Percentiles rank a stretch among this genome's conserved stretches.
Conservation (phyloP, 2,329 filamentous ascomycete genomes). For the Curvularia sp. region DNA sequence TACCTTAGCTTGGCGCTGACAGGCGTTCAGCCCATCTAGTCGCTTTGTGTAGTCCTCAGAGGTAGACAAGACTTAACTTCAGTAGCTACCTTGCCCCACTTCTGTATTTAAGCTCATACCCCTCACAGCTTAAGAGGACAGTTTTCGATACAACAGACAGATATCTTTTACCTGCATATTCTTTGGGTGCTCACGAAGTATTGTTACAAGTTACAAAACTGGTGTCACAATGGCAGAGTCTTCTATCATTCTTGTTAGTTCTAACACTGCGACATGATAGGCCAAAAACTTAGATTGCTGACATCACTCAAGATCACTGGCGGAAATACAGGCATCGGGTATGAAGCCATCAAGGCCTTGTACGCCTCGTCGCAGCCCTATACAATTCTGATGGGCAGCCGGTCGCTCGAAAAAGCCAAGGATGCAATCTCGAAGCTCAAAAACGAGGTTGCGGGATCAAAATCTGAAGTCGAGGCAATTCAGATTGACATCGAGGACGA, state of each 20-base stretch:
- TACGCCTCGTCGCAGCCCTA: slow-evolving; percentile 51
- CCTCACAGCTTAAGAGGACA: neutral
- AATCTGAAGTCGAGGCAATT: slow-evolving; percentile 55
- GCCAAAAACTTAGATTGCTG: neutral
- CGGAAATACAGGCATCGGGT: slow-evolving; percentile 67
- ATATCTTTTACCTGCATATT: neutral
- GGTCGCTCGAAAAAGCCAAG: slow-evolving; percentile 60
- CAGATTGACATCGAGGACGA: slow-evolving; percentile 64
- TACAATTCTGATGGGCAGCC: slow-evolving; percentile 66
- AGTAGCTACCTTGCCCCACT: neutral
- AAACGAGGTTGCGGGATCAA: slow-evolving; percentile 50
- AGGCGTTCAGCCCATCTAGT: neutral
- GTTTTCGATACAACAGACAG: neutral
- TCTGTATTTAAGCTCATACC: neutral
- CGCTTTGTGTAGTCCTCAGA: neutral
- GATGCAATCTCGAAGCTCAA: slow-evolving; percentile 43
- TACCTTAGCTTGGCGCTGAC: neutral
- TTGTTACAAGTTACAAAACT: neutral
- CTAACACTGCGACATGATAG: no score
- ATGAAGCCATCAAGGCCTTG: slow-evolving; percentile 64
- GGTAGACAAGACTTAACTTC: neutral
- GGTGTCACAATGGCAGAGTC: slow-evolving; percentile 30
- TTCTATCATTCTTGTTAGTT: slow-evolving; percentile 53
- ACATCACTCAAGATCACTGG: slow-evolving; percentile 58
- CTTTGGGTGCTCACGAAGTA: neutral